Evolutionary conservation across 768 basidiomycete genomes (phyloP).

Genomic region (Termitomyces sp.): DNA sequence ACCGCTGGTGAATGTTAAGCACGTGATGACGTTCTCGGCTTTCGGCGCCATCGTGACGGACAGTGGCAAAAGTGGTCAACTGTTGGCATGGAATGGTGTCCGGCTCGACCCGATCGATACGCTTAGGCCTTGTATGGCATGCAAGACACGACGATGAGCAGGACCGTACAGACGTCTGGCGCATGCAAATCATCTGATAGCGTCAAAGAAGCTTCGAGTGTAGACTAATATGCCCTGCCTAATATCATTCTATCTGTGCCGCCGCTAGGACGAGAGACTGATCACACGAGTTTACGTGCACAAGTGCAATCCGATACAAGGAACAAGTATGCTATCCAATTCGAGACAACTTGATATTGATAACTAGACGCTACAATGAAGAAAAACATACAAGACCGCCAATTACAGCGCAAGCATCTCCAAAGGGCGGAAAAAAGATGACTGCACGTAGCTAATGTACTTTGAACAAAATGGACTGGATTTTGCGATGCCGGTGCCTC

Average conservation of each 20-base stretch:
- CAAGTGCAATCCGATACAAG: neutral
- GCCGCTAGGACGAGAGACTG: neutral
- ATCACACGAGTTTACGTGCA: neutral
- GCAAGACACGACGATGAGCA: neutral
- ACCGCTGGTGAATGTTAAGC: neutral
- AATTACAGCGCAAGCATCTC: constrained; percentile 6
- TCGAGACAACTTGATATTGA: neutral
- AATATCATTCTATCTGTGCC: too few relatives aligned
- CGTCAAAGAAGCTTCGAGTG: neutral
- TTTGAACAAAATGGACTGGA: constrained; percentile 1
- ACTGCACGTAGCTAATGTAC: constrained; percentile 7
- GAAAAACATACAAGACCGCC: constrained; percentile 5
- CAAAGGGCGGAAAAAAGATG: constrained; percentile 2
- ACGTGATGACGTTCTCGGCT: neutral
- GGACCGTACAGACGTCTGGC: neutral
- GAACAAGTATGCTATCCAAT: neutral
- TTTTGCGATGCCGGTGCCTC: constrained; percentile 1
- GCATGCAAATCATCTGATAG: neutral
- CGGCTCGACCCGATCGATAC: neutral
- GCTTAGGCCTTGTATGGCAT: neutral
- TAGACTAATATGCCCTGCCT: too few relatives aligned
- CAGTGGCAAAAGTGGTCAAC: neutral
- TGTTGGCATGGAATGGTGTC: neutral
- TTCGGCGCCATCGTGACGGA: neutral
- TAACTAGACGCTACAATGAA: constrained; percentile 6